Base-by-base conservation (phyloP, 2,329 filamentous ascomycete species). In the Colletotrichum musae region DNA sequence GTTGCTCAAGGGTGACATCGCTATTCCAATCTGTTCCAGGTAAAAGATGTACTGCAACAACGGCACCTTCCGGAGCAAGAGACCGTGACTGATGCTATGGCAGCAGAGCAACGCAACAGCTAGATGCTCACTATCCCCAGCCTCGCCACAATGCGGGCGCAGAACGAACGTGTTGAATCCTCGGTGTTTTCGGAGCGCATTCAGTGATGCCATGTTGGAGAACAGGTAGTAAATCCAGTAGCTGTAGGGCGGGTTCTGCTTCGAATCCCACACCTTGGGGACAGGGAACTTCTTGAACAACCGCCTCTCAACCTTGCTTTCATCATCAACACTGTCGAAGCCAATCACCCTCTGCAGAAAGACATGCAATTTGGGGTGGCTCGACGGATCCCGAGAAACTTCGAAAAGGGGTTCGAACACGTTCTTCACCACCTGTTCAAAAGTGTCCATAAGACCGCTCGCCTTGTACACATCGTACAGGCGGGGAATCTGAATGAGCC, bases 181-280 rank as follows among this genome's bases (percentile, higher is more conserved):
- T 58, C 95, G 91, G 77, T 92, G 91, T 77, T 94, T 95, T 51
- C 96, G 91, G 92, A 93, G 98, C 68, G 92, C 89, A 78, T 99
- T 99, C 74, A 99, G 87, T 10, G 95, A 97, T 1, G 92, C 88
- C 80, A 98, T 94, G 80, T 99, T 99, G 72, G 96, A 91, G 77
- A 96, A 98, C 61, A 98, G 87, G 77, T 97, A 97, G 82, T 99
- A 99, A 77, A 98, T 93, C 96, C 96, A 99, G 82, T 99, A 99
- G 78, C 93, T 98, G 83, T 99, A 99, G 0, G 96, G 96, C 15
- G 96, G 96, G 77, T 99, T 99, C 80, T 98, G 95, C 75, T 93
- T 94, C 1, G 94, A 94, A 72, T 91, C 89, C 96, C 96, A 99
- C 62, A 91, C 90, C 71, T 91, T 93, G 5, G 96, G 95, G 24